Evolutionary conservation across 176 grass and related monocot genomes (phyloP).

Genomic region (Triticum dicoccoides): DNA sequence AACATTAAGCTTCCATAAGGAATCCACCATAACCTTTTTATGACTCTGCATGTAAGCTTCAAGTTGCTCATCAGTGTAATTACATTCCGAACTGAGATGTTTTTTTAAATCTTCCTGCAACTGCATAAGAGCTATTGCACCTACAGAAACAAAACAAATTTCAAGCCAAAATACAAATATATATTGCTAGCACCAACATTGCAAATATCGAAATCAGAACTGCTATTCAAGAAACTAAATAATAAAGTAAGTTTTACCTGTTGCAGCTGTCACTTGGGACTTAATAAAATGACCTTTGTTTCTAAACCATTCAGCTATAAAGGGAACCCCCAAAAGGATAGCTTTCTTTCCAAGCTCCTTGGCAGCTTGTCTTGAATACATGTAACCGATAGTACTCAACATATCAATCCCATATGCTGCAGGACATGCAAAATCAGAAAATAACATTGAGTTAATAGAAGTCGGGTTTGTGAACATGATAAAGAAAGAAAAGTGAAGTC

Average conservation of each 20-base stretch:
- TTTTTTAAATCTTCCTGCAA: constrained; percentile 87
- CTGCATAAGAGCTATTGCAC: constrained; percentile 92
- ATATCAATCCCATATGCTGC: constrained; percentile 92
- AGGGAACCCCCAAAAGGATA: constrained; percentile 81
- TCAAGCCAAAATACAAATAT: not conserved
- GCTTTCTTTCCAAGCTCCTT: constrained; percentile 92
- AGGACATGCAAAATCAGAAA: constrained; percentile 20
- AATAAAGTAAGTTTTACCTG: constrained; percentile 38
- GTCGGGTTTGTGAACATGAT: not conserved
- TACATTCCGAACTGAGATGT: constrained; percentile 60
- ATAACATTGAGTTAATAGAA: not conserved
- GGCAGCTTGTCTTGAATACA: constrained; percentile 89
- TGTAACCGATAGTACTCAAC: constrained; percentile 87
- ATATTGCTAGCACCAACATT: not conserved
- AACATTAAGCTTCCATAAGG: constrained; percentile 98
- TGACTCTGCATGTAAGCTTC: constrained; percentile 75
- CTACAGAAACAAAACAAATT: constrained; percentile 36
- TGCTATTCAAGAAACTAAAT: not conserved
- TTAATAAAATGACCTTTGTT: constrained; percentile 95
- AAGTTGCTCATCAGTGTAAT: constrained; percentile 77
- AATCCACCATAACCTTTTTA: constrained; percentile 86
- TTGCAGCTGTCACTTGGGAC: constrained; percentile 91
- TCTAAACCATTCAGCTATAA: constrained; percentile 96
- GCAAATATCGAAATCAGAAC: not conserved
- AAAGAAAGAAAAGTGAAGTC: constrained; percentile 8